A percentile compares a stretch with the other conserved stretches of the same genome.
These are phyloP conservation scores for Schizochytrium sp. DNA, from an alignment of 108 stramenopile species.

Conservation along the genomic window DNA sequence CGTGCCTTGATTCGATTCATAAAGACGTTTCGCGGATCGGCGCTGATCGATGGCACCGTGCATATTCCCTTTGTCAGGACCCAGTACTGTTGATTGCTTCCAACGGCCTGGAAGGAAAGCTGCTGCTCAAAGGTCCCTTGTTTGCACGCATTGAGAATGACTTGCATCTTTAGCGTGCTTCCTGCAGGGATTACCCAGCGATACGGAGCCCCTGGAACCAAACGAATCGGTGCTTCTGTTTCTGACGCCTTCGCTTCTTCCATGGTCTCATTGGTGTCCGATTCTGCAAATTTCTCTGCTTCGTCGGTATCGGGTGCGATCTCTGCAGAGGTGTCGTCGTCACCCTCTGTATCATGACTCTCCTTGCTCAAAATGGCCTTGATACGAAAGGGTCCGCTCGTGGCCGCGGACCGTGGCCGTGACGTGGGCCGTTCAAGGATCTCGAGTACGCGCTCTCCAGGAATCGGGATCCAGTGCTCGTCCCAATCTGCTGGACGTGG, in stretches of 20 bases:
- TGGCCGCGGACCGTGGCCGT: background rate
- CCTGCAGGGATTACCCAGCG: constrained; percentile 44
- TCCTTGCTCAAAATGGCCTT: background rate
- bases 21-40: constrained; percentile 54
- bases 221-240: background rate
- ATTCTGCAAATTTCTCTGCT: too few species aligned
- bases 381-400: background rate
- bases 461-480: background rate
- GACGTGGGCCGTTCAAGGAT: background rate
- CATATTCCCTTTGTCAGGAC: constrained; percentile 31
- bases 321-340: too few species aligned
- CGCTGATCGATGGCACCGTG: constrained; percentile 45
- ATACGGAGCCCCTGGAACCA: background rate
- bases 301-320: too few species aligned
- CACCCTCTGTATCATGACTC: too few species aligned
- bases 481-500: background rate
- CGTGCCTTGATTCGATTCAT: constrained; percentile 48
- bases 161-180: constrained; percentile 21
- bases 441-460: background rate
- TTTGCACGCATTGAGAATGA: constrained; percentile 30
- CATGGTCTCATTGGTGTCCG: too few species aligned
- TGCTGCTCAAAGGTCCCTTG: constrained; percentile 29
- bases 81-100: constrained; percentile 18
- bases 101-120: constrained; percentile 49
- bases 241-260: background rate